Conservation (phyloP, 768 basidiomycete genomes). For the Kwoniella shandongensis region DNA sequence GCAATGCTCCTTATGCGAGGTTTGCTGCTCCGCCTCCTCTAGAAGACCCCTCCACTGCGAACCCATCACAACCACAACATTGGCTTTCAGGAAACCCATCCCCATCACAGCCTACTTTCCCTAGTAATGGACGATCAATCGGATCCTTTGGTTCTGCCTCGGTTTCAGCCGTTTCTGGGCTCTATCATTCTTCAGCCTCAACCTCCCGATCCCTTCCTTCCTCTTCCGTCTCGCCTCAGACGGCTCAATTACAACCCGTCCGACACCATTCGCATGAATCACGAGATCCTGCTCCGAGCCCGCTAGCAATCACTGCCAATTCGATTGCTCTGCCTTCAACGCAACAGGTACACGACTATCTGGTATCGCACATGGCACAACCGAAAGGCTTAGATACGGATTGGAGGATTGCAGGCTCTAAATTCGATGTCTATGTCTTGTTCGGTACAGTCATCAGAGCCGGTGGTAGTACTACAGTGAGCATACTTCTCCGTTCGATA, state of each 20-base stretch:
- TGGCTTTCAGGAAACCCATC: no score
- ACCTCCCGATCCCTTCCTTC: conserved; percentile 11
- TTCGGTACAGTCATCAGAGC: conserved; percentile 25
- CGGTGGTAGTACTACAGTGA: conserved; percentile 33
- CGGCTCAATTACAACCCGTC: conserved; percentile 2
- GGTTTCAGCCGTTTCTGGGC: no score
- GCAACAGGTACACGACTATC: conserved; percentile 36
- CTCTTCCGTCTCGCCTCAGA: conserved; percentile 12
- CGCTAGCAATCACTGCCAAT: no score
- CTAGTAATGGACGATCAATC: no score
- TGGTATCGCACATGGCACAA: conserved; percentile 23
- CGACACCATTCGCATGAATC: not conserved
- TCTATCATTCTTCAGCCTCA: conserved; percentile 1
- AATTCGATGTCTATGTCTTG: conserved; percentile 31
- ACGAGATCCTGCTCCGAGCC: not conserved
- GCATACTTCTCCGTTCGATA: not conserved
- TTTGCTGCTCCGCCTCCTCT: no score
- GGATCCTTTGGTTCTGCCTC: no score
- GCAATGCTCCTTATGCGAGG: no score
- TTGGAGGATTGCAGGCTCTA: conserved; percentile 26
- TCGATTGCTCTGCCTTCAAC: conserved; percentile 29
- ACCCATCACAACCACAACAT: no score
- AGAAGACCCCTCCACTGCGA: no score
- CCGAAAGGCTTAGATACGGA: conserved; percentile 24
- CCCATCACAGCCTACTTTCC: no score